A percentile compares a stretch with the other conserved stretches of the same genome.
Conservation (phyloP, 2,329 filamentous ascomycete species). For the Ophiocordyceps camponoti-floridani region DNA sequence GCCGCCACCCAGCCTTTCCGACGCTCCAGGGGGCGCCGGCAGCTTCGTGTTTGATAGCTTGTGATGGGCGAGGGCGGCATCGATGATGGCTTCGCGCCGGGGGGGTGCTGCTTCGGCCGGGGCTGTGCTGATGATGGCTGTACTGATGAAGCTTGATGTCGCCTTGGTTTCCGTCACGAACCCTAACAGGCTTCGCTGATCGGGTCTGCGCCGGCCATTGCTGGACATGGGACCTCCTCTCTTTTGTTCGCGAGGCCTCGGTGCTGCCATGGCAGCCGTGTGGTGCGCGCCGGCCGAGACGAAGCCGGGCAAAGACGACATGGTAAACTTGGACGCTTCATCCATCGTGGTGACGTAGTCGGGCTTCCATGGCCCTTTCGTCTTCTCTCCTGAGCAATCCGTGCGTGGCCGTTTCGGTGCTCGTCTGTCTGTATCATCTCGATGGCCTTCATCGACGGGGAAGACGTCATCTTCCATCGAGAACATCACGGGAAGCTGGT, state of each 20-base stretch:
- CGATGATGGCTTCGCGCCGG: constrained; percentile 7
- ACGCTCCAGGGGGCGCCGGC: constrained; percentile 14
- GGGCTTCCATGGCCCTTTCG: constrained; percentile 17
- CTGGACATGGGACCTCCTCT: constrained; percentile 6
- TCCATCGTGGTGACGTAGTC: constrained; percentile 46
- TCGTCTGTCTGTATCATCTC: constrained; percentile 8
- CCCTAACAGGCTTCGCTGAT: constrained; percentile 23
- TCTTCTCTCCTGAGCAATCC: constrained; percentile 7
- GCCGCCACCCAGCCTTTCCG: too few relatives aligned
- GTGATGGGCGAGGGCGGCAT: constrained; percentile 16
- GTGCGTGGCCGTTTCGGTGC: constrained; percentile 13
- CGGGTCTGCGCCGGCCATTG: constrained; percentile 14
- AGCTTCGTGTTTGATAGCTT: constrained; percentile 21
- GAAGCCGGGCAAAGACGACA: constrained; percentile 39
- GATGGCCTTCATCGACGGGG: constrained; percentile 41
- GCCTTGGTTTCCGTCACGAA: constrained; percentile 15
- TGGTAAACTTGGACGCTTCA: constrained; percentile 36
- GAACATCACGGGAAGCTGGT: constrained; percentile 32
- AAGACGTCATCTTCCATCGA: constrained; percentile 49
- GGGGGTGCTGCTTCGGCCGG: background rate
- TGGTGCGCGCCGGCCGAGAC: constrained; percentile 42
- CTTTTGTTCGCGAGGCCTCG: constrained; percentile 4
- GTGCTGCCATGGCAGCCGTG: constrained; percentile 13
- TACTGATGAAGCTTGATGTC: constrained; percentile 2
- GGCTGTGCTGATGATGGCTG: background rate